phyloP scores from a whole-genome alignment of 208 protist species.

The Trypanosoma theileri region DNA sequence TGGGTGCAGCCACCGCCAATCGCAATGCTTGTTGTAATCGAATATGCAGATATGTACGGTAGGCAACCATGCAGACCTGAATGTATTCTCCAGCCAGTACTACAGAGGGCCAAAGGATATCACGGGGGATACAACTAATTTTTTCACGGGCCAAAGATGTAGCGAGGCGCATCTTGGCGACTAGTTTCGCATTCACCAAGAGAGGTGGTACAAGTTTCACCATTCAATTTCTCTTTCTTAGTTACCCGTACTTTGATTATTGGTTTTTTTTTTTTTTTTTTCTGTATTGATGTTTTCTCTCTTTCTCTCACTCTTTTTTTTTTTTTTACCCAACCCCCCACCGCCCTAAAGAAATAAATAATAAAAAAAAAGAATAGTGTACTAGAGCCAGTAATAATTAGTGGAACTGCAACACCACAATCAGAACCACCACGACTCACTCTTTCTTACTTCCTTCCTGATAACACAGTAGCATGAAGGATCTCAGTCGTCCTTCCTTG shows the following conservation, averaged over 20 bases:
- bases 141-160: not conserved
- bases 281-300: too few species aligned
- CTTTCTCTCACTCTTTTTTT: too few species aligned
- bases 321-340: too few species aligned
- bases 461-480: too few species aligned
- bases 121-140: not conserved
- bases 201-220: not conserved
- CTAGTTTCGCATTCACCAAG: not conserved
- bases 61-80: constrained; percentile 33
- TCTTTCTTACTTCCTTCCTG: too few species aligned
- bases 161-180: not conserved
- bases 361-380: too few species aligned
- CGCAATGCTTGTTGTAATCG: constrained; percentile 38
- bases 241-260: not conserved
- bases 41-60: constrained; percentile 33
- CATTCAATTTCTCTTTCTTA: not conserved
- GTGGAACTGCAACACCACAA: too few species aligned
- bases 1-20: constrained; percentile 39
- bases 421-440: too few species aligned
- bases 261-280: not conserved
- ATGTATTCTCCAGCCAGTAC: constrained; percentile 23
- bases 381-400: too few species aligned
- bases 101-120: constrained; percentile 20
- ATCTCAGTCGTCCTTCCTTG: too few species aligned
- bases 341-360: too few species aligned